phyloP scores from a whole-genome alignment of 441 rosid genomes.

The Mallotus repandus region DNA sequence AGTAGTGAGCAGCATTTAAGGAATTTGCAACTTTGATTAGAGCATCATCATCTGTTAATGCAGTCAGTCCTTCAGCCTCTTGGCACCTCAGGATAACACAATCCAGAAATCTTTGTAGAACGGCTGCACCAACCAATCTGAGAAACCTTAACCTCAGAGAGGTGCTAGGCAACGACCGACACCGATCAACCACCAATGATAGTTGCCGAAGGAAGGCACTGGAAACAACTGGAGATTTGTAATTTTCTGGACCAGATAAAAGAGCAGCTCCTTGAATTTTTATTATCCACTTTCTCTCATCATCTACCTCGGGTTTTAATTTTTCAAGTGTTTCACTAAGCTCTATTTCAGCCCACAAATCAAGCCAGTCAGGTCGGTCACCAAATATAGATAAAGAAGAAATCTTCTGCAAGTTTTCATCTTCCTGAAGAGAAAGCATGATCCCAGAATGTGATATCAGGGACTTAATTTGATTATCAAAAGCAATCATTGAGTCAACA shows the following conservation, averaged over 20 bases:
- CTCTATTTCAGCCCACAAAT: constrained; percentile 87
- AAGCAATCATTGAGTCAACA: constrained; percentile 80
- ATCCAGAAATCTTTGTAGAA: constrained; percentile 57
- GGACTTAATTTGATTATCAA: constrained; percentile 71
- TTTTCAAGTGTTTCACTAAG: constrained; percentile 62
- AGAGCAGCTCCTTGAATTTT: constrained; percentile 59
- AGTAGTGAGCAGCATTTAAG: constrained; percentile 60
- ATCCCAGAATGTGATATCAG: constrained; percentile 75
- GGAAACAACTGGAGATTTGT: constrained; percentile 65
- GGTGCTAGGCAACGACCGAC: constrained; percentile 57
- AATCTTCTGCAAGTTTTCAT: constrained; percentile 58
- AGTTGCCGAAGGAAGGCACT: constrained; percentile 48
- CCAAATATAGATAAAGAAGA: constrained; percentile 78
- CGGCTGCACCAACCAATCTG: constrained; percentile 59
- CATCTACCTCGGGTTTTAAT: constrained; percentile 50
- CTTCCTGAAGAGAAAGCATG: constrained; percentile 65
- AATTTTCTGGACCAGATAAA: constrained; percentile 55
- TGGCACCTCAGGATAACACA: constrained; percentile 71
- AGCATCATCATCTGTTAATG: constrained; percentile 75
- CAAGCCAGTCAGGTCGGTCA: constrained; percentile 91
- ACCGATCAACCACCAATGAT: constrained; percentile 62
- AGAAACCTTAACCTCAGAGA: constrained; percentile 71
- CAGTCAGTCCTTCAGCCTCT: constrained; percentile 94
- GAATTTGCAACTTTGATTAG: constrained; percentile 71
- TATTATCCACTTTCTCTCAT: constrained; percentile 66